Percentiles rank a stretch among this genome's conserved stretches.
Conservation (phyloP, 2,329 filamentous ascomycete species). For the Neonectria coccinea region DNA sequence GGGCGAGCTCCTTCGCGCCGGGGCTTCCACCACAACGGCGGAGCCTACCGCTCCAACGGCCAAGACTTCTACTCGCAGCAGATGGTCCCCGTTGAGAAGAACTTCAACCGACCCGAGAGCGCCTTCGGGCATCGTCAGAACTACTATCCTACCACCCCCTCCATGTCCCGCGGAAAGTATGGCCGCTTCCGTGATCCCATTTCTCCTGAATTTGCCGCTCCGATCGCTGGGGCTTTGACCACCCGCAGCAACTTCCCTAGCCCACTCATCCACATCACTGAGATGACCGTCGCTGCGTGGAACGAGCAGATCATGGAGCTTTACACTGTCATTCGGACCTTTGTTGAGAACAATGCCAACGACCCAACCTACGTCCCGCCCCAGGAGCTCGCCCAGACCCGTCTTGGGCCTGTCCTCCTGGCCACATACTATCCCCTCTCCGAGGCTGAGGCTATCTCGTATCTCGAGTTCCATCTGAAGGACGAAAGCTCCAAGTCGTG, state of each 20-base stretch:
- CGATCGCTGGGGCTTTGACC: slow-evolving; percentile 32
- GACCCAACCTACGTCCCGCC: slow-evolving; percentile 47
- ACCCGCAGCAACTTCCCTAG: slow-evolving; percentile 35
- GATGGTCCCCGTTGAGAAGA: slow-evolving; percentile 39
- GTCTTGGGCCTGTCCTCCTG: slow-evolving; percentile 53
- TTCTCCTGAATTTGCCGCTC: slow-evolving; percentile 35
- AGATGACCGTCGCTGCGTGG: slow-evolving; percentile 50
- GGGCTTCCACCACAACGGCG: slow-evolving; percentile 47
- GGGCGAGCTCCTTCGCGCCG: slow-evolving; percentile 44
- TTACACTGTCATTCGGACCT: slow-evolving; percentile 51
- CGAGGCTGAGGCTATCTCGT: slow-evolving; percentile 54
- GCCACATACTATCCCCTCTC: slow-evolving; percentile 54
- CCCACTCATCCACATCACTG: slow-evolving; percentile 52
- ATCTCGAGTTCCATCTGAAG: slow-evolving; percentile 56
- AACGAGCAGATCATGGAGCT: slow-evolving; percentile 53
- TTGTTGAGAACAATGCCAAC: slow-evolving; percentile 52
- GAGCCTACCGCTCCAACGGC: slow-evolving; percentile 49
- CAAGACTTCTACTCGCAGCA: slow-evolving; percentile 50
- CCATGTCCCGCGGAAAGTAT: slow-evolving; percentile 45
- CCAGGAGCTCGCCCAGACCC: slow-evolving; percentile 46
- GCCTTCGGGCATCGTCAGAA: slow-evolving; percentile 42
- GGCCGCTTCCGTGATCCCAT: slow-evolving; percentile 46
- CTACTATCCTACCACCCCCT: slow-evolving; percentile 49
- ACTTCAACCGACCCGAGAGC: slow-evolving; percentile 33
- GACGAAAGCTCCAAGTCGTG: slow-evolving; percentile 56